These are phyloP conservation scores for Glebionis coronaria DNA, from an alignment of 129 eudicot species.

Conservation along the genomic window DNA sequence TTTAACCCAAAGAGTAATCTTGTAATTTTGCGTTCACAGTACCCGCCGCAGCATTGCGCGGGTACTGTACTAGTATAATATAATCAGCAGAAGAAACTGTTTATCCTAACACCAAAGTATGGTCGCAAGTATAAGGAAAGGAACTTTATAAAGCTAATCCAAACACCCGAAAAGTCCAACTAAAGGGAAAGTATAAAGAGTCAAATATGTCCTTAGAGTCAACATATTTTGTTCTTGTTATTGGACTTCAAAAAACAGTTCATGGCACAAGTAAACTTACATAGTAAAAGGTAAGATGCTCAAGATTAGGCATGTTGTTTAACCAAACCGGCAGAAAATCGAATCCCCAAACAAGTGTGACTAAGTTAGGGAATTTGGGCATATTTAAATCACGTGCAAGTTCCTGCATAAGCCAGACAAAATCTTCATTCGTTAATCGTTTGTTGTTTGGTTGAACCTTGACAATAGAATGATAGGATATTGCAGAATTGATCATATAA, in stretches of 20 bases:
- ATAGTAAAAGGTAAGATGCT: slow-evolving; percentile 22
- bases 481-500: not conserved
- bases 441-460: not conserved
- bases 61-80: too few species aligned
- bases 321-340: slow-evolving; percentile 4
- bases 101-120: too few species aligned
- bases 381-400: not conserved
- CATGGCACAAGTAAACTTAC: slow-evolving; percentile 19
- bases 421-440: not conserved
- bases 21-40: too few species aligned
- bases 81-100: too few species aligned
- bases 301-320: slow-evolving; percentile 30
- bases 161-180: too few species aligned
- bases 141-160: too few species aligned
- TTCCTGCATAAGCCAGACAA: not conserved
- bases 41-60: too few species aligned
- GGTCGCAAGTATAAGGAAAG: too few species aligned
- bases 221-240: not conserved
- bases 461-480: not conserved
- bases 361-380: slow-evolving; percentile 23
- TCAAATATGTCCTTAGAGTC: too few species aligned
- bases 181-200: too few species aligned
- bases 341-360: slow-evolving; percentile 12
- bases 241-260: not conserved
- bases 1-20: too few species aligned